phyloP scores from a whole-genome alignment of 2,329 filamentous ascomycete genomes.

The Xylariaceae sp. region DNA sequence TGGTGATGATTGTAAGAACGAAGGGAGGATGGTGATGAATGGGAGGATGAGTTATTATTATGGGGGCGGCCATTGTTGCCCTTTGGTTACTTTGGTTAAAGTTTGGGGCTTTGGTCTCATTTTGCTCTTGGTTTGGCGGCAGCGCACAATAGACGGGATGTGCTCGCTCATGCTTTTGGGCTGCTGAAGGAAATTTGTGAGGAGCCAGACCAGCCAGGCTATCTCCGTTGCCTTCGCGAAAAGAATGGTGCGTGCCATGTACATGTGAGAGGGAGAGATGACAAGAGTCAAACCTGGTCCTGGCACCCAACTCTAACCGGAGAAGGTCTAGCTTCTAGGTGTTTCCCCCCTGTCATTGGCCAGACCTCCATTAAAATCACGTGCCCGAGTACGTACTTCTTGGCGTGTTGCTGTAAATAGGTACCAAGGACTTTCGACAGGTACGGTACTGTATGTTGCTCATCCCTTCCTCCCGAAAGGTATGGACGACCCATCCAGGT shows the following conservation, averaged over 20 bases:
- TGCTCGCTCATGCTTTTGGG: constrained; percentile 26
- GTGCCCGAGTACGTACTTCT: constrained; percentile 14
- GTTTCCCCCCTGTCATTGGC: constrained; percentile 8
- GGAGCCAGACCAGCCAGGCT: constrained; percentile 23
- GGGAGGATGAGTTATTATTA: constrained; percentile 28
- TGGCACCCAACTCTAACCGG: constrained; percentile 12
- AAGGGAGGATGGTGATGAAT: constrained; percentile 21
- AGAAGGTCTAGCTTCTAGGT: constrained; percentile 1
- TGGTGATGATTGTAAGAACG: constrained; percentile 15
- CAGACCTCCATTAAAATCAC: constrained; percentile 1
- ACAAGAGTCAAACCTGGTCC: constrained; percentile 15
- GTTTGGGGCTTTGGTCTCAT: constrained; percentile 35
- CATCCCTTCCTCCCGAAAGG: background rate
- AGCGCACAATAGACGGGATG: constrained; percentile 27
- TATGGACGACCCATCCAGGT: constrained; percentile 2
- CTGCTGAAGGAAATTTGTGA: constrained; percentile 25
- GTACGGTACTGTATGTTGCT: too few species aligned
- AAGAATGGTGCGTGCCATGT: constrained; percentile 20
- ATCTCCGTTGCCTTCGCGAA: constrained; percentile 23
- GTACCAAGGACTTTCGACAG: background rate
- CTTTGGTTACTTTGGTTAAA: constrained; percentile 22
- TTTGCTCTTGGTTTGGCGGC: constrained; percentile 28
- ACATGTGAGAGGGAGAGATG: constrained; percentile 14
- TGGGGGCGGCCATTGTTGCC: constrained; percentile 33
- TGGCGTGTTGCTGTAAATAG: background rate